Conservation (phyloP, 2,329 filamentous ascomycete genomes). For the Colletotrichum neosansevieriae region DNA sequence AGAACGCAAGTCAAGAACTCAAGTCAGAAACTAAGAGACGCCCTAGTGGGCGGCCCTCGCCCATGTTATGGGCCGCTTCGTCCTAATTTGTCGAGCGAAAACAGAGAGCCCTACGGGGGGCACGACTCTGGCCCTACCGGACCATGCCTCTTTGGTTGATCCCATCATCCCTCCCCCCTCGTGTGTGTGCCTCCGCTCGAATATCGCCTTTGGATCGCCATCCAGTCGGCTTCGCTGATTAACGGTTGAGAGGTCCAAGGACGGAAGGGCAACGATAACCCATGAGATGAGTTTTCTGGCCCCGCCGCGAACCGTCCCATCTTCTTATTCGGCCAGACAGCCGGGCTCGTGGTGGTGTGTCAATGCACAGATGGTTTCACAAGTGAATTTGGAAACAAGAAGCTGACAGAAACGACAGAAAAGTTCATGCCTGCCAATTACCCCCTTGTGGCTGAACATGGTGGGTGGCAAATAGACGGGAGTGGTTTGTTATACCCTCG, state of each 20-base stretch:
- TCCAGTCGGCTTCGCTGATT: conserved; percentile 16
- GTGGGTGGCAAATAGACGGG: no score
- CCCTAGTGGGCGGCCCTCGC: conserved; percentile 11
- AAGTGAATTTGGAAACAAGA: conserved; percentile 35
- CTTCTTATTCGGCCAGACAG: conserved; percentile 28
- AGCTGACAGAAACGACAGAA: conserved; percentile 14
- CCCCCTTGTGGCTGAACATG: no score
- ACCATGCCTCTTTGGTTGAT: conserved; percentile 8
- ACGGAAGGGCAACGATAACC: neutral
- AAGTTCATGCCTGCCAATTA: conserved; percentile 36
- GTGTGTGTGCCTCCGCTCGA: neutral
- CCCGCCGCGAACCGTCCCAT: conserved; percentile 31
- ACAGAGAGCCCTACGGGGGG: conserved; percentile 5
- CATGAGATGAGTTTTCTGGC: conserved; percentile 26
- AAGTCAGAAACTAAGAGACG: neutral
- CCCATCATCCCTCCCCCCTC: conserved; percentile 8
- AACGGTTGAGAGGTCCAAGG: neutral
- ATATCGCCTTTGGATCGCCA: neutral
- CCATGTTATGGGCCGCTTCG: conserved; percentile 32
- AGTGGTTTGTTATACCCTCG: conserved; percentile 15
- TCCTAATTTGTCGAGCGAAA: conserved; percentile 12
- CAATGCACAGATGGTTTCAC: conserved; percentile 37
- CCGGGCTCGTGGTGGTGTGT: conserved; percentile 3
- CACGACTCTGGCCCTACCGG: conserved; percentile 14
- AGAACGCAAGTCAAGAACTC: no score